These are phyloP conservation scores for Blepharisma japonicum DNA, from an alignment of 73 alveolate species.

Conservation along the genomic window DNA sequence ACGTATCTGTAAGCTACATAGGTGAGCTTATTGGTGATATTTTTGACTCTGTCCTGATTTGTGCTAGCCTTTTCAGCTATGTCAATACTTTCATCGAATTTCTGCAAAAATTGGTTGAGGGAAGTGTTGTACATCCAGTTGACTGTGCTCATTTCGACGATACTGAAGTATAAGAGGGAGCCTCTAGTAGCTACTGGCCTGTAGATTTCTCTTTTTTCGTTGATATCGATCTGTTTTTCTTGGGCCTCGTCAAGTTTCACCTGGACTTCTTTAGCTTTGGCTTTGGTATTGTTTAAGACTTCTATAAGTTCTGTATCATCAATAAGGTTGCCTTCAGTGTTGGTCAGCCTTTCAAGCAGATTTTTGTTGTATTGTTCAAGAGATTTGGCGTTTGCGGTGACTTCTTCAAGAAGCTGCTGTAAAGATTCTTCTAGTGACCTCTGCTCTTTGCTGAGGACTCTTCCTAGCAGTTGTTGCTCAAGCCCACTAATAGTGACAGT, in stretches of 20 bases:
- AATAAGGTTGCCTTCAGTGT: slow-evolving; percentile 96
- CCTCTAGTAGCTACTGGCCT: slow-evolving; percentile 99
- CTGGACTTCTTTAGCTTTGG: slow-evolving; percentile 98
- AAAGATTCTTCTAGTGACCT: slow-evolving; percentile 97
- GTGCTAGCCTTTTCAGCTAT: slow-evolving; percentile 83
- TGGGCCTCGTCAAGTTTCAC: slow-evolving; percentile 96
- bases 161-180: slow-evolving; percentile 90
- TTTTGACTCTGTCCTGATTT: slow-evolving; percentile 88
- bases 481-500: slow-evolving; percentile 99
- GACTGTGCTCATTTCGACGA: slow-evolving; percentile 94
- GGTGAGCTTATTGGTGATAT: slow-evolving; percentile 77
- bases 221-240: slow-evolving; percentile 92
- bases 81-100: slow-evolving; percentile 95
- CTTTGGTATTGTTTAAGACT: slow-evolving; percentile 97
- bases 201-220: slow-evolving; percentile 99
- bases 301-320: slow-evolving; percentile 98
- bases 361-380: slow-evolving; percentile 91
- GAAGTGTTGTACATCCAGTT: slow-evolving; percentile 99
- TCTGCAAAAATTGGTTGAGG: slow-evolving; percentile 97
- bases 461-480: slow-evolving; percentile 89
- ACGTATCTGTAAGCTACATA: slow-evolving; percentile 96
- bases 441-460: slow-evolving; percentile 85
- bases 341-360: slow-evolving; percentile 96
- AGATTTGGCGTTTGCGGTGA: slow-evolving; percentile 94
- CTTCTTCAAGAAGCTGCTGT: slow-evolving; percentile 95